phyloP scores from a whole-genome alignment of 345 rosid genomes.

The Sonneratia caseolaris region DNA sequence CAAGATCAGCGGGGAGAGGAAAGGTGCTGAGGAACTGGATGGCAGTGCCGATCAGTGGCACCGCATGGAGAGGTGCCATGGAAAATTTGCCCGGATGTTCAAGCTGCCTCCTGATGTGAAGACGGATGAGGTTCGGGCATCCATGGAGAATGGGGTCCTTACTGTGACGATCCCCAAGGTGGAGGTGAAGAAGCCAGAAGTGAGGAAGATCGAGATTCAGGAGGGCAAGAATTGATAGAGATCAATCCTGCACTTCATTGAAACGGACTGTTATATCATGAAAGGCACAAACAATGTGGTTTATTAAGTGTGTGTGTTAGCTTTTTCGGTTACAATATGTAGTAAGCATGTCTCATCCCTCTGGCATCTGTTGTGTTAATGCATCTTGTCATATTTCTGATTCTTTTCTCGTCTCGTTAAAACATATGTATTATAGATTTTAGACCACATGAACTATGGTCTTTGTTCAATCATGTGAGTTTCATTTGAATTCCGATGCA shows the following conservation, averaged over 20 bases:
- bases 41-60: conserved; percentile 35
- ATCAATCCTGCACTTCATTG: background rate
- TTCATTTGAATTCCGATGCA: too few species aligned
- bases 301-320: too few species aligned
- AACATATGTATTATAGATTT: background rate
- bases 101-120: conserved; percentile 35
- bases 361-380: too few species aligned
- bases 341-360: too few species aligned
- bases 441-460: background rate
- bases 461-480: too few species aligned
- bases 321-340: too few species aligned
- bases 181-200: conserved; percentile 22
- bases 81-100: conserved; percentile 32
- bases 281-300: background rate
- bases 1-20: conserved; percentile 33
- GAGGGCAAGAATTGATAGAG: conserved; percentile 7
- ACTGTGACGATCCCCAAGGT: conserved; percentile 28
- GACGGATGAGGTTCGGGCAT: conserved; percentile 30
- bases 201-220: conserved; percentile 28
- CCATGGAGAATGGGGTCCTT: conserved; percentile 42
- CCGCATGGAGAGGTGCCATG: conserved; percentile 26
- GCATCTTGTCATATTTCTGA: too few species aligned
- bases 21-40: conserved; percentile 8
- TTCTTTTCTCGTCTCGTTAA: too few species aligned
- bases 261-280: background rate